A percentile compares a stretch with the other conserved stretches of the same genome.
Evolutionary conservation across 352 stramenopile species (phyloP).

Genomic region (Ophiocytium majus): DNA sequence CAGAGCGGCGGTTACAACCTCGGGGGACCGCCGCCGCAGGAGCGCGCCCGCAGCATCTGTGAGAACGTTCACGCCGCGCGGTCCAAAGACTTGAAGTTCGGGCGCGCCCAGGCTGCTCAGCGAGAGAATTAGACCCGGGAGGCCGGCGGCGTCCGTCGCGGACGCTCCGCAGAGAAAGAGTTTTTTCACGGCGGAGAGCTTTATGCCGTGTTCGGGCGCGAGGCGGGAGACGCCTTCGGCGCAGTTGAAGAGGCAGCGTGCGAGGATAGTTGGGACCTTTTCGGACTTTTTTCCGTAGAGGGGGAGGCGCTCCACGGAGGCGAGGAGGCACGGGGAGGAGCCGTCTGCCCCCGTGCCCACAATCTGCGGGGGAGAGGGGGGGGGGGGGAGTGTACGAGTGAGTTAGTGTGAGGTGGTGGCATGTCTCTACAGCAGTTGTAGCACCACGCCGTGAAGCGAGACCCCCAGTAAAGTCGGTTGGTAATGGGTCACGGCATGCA

Average conservation of each 20-base stretch:
- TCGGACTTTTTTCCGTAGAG: constrained; percentile 40
- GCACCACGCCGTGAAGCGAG: no score
- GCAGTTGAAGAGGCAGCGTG: constrained; percentile 50
- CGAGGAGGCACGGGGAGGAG: constrained; percentile 43
- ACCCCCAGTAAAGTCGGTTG: no score
- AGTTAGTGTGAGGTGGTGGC: no score
- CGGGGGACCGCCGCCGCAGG: background rate
- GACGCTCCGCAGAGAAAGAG: constrained; percentile 43
- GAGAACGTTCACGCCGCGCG: constrained; percentile 32
- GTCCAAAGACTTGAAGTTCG: constrained; percentile 46
- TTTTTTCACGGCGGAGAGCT: constrained; percentile 46
- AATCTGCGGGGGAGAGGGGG: no score
- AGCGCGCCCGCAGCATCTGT: background rate
- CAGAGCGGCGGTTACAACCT: background rate
- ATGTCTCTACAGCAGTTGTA: no score
- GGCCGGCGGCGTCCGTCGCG: constrained; percentile 40
- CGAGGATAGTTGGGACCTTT: constrained; percentile 27
- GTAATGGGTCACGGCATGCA: no score
- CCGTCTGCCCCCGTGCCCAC: constrained; percentile 53
- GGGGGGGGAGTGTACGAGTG: no score
- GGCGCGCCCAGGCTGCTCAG: constrained; percentile 37
- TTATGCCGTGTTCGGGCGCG: constrained; percentile 34
- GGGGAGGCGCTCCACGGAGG: constrained; percentile 40
- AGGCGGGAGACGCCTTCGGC: constrained; percentile 39
- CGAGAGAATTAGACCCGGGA: constrained; percentile 46